Evolutionary conservation across 805 yeast genomes (phyloP).

Genomic region (Hanseniaspora valbyensis): DNA sequence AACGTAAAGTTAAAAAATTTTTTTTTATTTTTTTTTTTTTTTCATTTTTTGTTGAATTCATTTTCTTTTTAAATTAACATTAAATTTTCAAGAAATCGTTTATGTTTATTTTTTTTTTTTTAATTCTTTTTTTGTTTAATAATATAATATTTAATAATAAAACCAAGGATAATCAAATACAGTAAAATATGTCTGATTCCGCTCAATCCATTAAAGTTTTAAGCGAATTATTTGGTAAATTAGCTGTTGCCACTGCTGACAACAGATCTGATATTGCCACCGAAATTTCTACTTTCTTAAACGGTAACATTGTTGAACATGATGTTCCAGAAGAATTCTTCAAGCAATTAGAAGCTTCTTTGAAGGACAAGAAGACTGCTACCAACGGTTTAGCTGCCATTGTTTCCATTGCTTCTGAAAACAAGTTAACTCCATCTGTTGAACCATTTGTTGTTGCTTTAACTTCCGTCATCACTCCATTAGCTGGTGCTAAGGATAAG

Average conservation of each 20-base stretch:
- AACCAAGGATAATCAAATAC: slow-evolving; percentile 15
- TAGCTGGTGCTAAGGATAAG: slow-evolving; percentile 84
- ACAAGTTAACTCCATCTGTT: slow-evolving; percentile 75
- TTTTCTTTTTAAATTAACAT: slow-evolving; percentile 15
- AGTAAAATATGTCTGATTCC: slow-evolving; percentile 36
- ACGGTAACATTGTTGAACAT: slow-evolving; percentile 95
- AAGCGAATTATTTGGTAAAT: slow-evolving; percentile 84
- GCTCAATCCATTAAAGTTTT: slow-evolving; percentile 58
- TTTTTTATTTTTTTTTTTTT: slow-evolving; percentile 4
- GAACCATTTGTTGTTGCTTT: slow-evolving; percentile 89
- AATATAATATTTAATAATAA: not conserved
- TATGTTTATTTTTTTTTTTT: slow-evolving; percentile 15
- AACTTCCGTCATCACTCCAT: slow-evolving; percentile 56
- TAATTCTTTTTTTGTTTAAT: not conserved
- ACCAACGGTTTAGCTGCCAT: slow-evolving; percentile 77
- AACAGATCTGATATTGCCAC: slow-evolving; percentile 76
- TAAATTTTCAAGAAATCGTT: not conserved
- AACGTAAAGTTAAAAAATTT: too few species aligned
- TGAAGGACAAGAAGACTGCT: slow-evolving; percentile 72
- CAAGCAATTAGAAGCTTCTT: slow-evolving; percentile 58
- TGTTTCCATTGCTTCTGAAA: slow-evolving; percentile 69
- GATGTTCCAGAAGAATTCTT: slow-evolving; percentile 91
- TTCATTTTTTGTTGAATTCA: slow-evolving; percentile 11
- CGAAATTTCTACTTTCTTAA: slow-evolving; percentile 84
- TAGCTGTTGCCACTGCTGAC: slow-evolving; percentile 78